Conservation (phyloP, 768 basidiomycete genomes). For the Trametes gibbosa region DNA sequence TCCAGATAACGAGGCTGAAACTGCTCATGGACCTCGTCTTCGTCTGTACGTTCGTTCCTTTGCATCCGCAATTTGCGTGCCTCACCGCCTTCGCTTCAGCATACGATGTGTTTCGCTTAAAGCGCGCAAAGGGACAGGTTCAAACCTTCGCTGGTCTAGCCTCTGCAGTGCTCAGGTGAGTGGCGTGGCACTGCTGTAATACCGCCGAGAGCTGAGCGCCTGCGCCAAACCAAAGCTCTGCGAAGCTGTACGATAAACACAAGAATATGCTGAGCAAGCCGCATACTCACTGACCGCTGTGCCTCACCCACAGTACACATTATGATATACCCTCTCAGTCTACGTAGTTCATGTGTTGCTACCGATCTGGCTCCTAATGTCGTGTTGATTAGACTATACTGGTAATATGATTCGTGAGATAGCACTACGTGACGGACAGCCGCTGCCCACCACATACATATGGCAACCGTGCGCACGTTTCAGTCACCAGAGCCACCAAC, state of each 20-base stretch:
- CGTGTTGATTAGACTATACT: conserved; percentile 1
- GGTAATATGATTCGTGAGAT: conserved; percentile 6
- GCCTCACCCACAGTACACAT: neutral
- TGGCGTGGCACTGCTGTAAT: neutral
- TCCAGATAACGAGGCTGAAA: conserved; percentile 67
- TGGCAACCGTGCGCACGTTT: neutral
- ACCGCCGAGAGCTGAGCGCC: conserved; percentile 2
- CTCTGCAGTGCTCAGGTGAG: conserved; percentile 73
- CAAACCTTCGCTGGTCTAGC: conserved; percentile 66
- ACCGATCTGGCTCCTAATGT: conserved; percentile 2
- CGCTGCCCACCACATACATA: neutral
- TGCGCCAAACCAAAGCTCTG: conserved; percentile 43
- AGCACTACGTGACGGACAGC: neutral
- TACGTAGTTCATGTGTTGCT: neutral
- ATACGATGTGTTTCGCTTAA: conserved; percentile 74
- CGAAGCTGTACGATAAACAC: conserved; percentile 75
- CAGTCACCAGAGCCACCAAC: conserved; percentile 29
- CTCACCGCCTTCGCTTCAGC: conserved; percentile 40
- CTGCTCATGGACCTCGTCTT: conserved; percentile 83
- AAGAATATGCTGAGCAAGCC: conserved; percentile 44
- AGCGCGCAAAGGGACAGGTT: conserved; percentile 55
- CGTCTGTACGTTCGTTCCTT: conserved; percentile 60
- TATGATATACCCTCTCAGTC: conserved; percentile 12
- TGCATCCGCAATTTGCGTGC: neutral
- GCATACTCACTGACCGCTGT: conserved; percentile 4